These are phyloP conservation scores for Sugiyamaella xylanicola DNA, from an alignment of 1,139 yeast genomes.

Conservation along the genomic window DNA sequence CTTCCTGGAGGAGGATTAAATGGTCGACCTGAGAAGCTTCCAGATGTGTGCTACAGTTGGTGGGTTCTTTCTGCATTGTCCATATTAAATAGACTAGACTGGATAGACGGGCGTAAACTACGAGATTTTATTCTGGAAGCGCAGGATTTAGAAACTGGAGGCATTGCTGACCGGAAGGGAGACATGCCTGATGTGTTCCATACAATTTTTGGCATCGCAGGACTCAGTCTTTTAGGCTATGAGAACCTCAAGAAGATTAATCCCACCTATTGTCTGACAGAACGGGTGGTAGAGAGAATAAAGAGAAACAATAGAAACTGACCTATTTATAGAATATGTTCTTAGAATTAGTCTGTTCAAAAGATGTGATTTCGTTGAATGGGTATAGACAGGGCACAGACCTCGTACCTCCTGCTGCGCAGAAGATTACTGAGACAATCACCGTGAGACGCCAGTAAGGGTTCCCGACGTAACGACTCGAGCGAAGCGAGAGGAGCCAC, in stretches of 20 bases:
- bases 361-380: too few relatives aligned
- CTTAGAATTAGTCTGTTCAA: too few relatives aligned
- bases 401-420: neutral
- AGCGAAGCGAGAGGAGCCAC: neutral
- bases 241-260: slow-evolving; percentile 63
- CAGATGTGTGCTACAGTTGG: slow-evolving; percentile 98
- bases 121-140: slow-evolving; percentile 68
- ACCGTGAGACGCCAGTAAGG: too few relatives aligned
- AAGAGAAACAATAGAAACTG: slow-evolving; percentile 21
- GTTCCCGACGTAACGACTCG: neutral
- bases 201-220: slow-evolving; percentile 87
- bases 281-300: slow-evolving; percentile 40
- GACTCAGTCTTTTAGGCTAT: slow-evolving; percentile 71
- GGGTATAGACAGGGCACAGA: neutral
- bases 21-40: slow-evolving; percentile 94
- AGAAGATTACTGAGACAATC: neutral
- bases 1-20: slow-evolving; percentile 89
- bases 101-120: slow-evolving; percentile 70
- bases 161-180: slow-evolving; percentile 88
- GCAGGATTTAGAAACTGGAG: slow-evolving; percentile 81
- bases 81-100: slow-evolving; percentile 64
- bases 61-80: slow-evolving; percentile 88
- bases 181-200: slow-evolving; percentile 93
- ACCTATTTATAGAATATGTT: neutral
- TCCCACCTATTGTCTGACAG: slow-evolving; percentile 87